A percentile compares a stretch with the other conserved stretches of the same genome.
phyloP scores from a whole-genome alignment of 345 rosid species.

The Eutrema japonicum region DNA sequence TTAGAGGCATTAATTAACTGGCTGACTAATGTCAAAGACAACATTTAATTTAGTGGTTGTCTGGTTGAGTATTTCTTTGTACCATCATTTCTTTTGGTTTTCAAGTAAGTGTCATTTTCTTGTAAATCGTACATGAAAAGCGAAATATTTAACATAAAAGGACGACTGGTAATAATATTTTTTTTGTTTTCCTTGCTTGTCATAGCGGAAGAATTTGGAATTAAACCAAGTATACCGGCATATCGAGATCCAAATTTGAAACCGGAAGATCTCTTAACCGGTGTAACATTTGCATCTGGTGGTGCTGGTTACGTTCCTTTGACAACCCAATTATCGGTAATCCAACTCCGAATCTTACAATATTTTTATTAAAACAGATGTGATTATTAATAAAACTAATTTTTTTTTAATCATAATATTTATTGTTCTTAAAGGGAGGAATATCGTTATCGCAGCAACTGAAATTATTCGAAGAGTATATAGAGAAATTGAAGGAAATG shows the following conservation, averaged over 20 bases:
- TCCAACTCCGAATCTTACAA: background rate
- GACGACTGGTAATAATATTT: background rate
- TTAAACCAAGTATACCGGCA: slow-evolving; percentile 58
- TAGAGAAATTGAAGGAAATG: slow-evolving; percentile 41
- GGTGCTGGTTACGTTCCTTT: slow-evolving; percentile 62
- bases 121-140: background rate
- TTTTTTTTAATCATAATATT: background rate
- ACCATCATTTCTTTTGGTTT: background rate
- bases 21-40: background rate
- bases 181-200: background rate
- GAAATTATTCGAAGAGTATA: slow-evolving; percentile 54
- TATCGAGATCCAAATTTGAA: slow-evolving; percentile 54
- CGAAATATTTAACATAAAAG: background rate
- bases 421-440: slow-evolving; percentile 43
- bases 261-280: slow-evolving; percentile 61
- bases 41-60: slow-evolving; percentile 17
- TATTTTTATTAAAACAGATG: background rate
- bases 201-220: slow-evolving; percentile 53
- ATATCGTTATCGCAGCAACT: slow-evolving; percentile 52
- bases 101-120: slow-evolving; percentile 17
- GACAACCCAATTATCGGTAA: slow-evolving; percentile 49
- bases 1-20: background rate
- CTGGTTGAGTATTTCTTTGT: background rate
- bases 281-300: slow-evolving; percentile 73
- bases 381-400: background rate